Evolutionary conservation across 2,329 filamentous ascomycete species (phyloP), one percentile per base, ranked within the genome.

Genomic region (Arthrobotrys megalospora): DNA sequence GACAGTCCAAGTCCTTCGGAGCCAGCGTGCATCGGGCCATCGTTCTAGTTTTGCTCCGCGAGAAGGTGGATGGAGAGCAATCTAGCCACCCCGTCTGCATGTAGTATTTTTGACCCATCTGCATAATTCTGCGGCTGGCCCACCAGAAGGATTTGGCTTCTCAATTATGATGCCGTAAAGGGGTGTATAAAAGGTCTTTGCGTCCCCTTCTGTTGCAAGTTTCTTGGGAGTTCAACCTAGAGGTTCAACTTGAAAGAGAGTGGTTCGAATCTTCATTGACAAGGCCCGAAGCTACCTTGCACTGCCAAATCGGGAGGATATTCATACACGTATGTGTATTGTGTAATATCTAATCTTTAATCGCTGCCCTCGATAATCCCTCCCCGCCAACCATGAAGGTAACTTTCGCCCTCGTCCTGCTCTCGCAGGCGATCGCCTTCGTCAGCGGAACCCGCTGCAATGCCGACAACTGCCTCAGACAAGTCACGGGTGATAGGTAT

Each of bases 321-420:
- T 66, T 66, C 66, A 28, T 24, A 21, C n/a, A 16, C 53, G 38
- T 48, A 60, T 66, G 60, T 67, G 62, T 71, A 60, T 58, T 47
- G 48, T 53, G 32, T 71, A 65, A 53, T 66, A 70, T 68, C 60
- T 69, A 71, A 70, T 60, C 43, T 66, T 53, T 68, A 73, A 73
- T 73, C 60, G 41, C 45, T 48, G 14, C 12, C 48, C 36, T 72
- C 68, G 60, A 72, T 72, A 60, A 48, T 52, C 21, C 28, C 14
- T 43, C 24, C 48, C 28, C 41, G 21, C 36, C 55, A 19, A 69
- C 55, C 11, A 77, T 77, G 73, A 77, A 77, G 65, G 50, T 63
- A 19, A 36, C 47, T 11, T 32, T 77, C 41, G 67, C 48, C 50
- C 19, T 70, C 34, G 28, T 53, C 50, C 47, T 65, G 24, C 47